A percentile compares a stretch with the other conserved stretches of the same genome.
phyloP scores from a whole-genome alignment of 768 basidiomycete species.

The Pleurotus pulmonarius region DNA sequence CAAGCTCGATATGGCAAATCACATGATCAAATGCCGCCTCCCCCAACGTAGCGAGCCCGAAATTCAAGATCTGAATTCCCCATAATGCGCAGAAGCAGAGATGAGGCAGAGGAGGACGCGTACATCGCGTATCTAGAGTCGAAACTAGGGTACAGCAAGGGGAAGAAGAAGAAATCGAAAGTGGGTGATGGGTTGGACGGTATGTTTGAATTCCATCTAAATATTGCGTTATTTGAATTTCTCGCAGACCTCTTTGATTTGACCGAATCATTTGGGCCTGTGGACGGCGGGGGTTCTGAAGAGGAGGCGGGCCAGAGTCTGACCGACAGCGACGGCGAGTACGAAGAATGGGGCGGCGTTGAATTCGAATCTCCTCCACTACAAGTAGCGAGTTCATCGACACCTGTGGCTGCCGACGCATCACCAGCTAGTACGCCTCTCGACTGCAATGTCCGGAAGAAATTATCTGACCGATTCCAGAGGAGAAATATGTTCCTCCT shows the following conservation, averaged over 20 bases:
- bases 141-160: slow-evolving; percentile 58
- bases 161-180: slow-evolving; percentile 38
- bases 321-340: slow-evolving; percentile 20
- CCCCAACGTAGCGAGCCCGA: too few relatives aligned
- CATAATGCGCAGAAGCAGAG: slow-evolving; percentile 24
- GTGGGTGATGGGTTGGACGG: slow-evolving; percentile 86
- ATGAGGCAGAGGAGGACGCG: slow-evolving; percentile 71
- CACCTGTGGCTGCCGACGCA: too few relatives aligned
- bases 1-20: too few relatives aligned
- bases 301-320: neutral
- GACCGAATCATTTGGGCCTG: slow-evolving; percentile 26
- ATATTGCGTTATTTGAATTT: neutral
- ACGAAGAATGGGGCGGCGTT: slow-evolving; percentile 38
- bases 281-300: slow-evolving; percentile 5
- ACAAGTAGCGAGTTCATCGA: too few relatives aligned
- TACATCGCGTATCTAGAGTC: slow-evolving; percentile 85
- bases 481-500: slow-evolving; percentile 74
- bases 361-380: slow-evolving; percentile 15
- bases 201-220: slow-evolving; percentile 20
- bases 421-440: too few relatives aligned
- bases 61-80: too few relatives aligned
- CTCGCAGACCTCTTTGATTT: slow-evolving; percentile 53
- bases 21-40: too few relatives aligned
- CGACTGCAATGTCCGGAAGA: too few relatives aligned
- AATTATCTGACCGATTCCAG: slow-evolving; percentile 16